A percentile compares a stretch with the other conserved stretches of the same genome.
Evolutionary conservation across 208 protist species (phyloP).

Genomic region (Trypanosoma scelopori): DNA sequence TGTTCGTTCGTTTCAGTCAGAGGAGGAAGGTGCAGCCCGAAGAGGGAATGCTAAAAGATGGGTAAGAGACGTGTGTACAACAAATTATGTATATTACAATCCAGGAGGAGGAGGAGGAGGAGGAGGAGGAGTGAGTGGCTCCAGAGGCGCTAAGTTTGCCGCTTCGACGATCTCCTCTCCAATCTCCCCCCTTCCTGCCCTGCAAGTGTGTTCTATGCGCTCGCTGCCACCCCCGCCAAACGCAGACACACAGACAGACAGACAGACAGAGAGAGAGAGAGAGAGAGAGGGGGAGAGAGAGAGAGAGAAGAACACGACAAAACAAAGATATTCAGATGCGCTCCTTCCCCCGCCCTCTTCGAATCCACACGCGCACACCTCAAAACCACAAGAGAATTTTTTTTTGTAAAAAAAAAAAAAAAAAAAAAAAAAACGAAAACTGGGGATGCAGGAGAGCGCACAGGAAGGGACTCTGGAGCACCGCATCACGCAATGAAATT

Average conservation of each 20-base stretch:
- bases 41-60: not conserved
- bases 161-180: too few relatives aligned
- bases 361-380: too few relatives aligned
- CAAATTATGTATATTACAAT: not conserved
- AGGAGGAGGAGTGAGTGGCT: not conserved
- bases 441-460: too few relatives aligned
- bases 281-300: conserved; percentile 5
- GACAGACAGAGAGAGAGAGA: not conserved
- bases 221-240: not conserved
- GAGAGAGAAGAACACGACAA: conserved; percentile 11
- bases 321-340: not conserved
- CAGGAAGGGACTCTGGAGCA: too few relatives aligned
- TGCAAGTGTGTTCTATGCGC: not conserved
- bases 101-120: too few relatives aligned
- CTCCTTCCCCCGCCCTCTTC: too few relatives aligned
- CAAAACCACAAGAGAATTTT: too few relatives aligned
- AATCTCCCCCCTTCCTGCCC: not conserved
- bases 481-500: too few relatives aligned
- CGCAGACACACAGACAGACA: conserved; percentile 1
- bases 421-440: too few relatives aligned
- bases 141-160: too few relatives aligned
- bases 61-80: not conserved
- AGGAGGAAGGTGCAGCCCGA: not conserved
- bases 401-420: not conserved
- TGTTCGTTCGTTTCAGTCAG: too few relatives aligned